Conservation (phyloP, 805 yeast species). For the Vanderwaltozyma verrucispora region DNA sequence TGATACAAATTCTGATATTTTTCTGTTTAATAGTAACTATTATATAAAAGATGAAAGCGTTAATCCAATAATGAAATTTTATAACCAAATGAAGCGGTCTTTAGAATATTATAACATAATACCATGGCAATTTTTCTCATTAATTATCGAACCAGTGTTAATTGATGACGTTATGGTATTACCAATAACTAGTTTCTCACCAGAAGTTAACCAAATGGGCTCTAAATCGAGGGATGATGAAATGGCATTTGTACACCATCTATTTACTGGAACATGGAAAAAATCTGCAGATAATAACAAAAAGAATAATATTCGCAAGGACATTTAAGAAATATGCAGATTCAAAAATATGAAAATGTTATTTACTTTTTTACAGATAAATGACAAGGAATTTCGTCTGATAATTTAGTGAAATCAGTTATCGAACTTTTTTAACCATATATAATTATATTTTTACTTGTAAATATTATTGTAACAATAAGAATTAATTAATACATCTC, state of each 20-base stretch:
- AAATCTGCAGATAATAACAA: conserved; percentile 13
- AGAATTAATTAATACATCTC: too few relatives aligned
- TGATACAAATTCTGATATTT: conserved; percentile 48
- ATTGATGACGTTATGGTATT: conserved; percentile 77
- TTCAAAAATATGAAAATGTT: too few relatives aligned
- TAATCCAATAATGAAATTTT: conserved; percentile 19
- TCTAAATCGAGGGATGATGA: conserved; percentile 55
- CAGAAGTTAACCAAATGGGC: conserved; percentile 85
- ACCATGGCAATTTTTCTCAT: conserved; percentile 69
- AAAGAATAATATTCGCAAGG: not conserved
- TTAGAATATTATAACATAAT: conserved; percentile 14
- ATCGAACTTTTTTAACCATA: too few relatives aligned
- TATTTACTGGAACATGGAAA: conserved; percentile 58
- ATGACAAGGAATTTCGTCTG: too few relatives aligned
- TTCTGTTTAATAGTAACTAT: conserved; percentile 29
- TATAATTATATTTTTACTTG: too few relatives aligned
- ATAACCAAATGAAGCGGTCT: conserved; percentile 14
- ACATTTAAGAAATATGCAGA: not conserved
- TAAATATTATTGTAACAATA: too few relatives aligned
- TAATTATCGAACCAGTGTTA: conserved; percentile 59
- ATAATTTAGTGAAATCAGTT: too few relatives aligned
- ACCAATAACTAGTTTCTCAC: conserved; percentile 82
- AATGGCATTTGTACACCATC: conserved; percentile 78
- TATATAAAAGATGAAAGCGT: too few relatives aligned
- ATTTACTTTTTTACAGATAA: too few relatives aligned